Evolutionary conservation across 495 filamentous ascomycete species (phyloP).

Genomic region (Antarctomyces pellizariae): DNA sequence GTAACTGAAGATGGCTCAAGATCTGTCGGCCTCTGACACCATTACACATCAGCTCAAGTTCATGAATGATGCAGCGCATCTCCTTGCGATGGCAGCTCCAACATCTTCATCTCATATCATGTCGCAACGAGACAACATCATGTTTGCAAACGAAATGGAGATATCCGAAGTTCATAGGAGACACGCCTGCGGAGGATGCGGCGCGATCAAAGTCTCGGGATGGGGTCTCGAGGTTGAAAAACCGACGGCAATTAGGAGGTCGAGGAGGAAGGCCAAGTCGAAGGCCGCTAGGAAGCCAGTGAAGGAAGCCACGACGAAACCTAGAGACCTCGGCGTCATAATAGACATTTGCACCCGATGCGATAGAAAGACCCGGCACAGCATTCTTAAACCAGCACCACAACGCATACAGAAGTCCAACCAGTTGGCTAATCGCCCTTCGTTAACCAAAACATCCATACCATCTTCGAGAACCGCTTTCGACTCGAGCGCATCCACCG

Average conservation of each 20-base stretch:
- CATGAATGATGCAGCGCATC: constrained; percentile 26
- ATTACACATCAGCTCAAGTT: too few species aligned
- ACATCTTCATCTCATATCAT: constrained; percentile 26
- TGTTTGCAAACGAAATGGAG: constrained; percentile 19
- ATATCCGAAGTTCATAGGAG: constrained; percentile 20
- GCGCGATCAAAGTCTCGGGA: constrained; percentile 25
- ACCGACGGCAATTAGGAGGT: constrained; percentile 1
- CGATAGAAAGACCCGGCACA: constrained; percentile 16
- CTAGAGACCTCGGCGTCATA: constrained; percentile 3
- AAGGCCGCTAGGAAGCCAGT: constrained; percentile 3
- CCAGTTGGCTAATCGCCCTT: too few species aligned
- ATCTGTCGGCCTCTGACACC: too few species aligned
- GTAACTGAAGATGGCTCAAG: too few species aligned
- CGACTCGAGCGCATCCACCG: neutral
- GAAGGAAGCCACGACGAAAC: constrained; percentile 5
- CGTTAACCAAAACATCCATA: neutral
- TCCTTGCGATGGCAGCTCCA: constrained; percentile 20
- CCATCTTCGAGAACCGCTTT: neutral
- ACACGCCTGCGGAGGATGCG: constrained; percentile 25
- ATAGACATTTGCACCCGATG: constrained; percentile 23
- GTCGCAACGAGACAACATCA: constrained; percentile 17
- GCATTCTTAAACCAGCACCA: constrained; percentile 13
- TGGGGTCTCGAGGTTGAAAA: constrained; percentile 16
- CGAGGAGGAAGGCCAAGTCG: neutral
- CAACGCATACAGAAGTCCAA: constrained; percentile 1